phyloP scores from a whole-genome alignment of 257 asterid species.

The Eustoma russellianum region DNA sequence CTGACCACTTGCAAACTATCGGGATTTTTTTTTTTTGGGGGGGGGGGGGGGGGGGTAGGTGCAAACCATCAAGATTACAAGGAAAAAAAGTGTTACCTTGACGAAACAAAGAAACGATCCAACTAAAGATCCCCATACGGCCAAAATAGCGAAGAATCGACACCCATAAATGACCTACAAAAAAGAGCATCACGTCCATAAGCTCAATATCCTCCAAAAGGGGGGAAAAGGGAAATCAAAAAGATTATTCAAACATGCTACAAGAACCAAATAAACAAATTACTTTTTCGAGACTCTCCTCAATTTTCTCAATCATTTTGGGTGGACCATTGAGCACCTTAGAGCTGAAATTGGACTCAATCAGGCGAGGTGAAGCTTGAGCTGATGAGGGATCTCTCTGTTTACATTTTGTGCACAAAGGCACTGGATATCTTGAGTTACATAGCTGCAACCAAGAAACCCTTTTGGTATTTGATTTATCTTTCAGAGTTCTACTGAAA shows the following conservation, averaged over 20 bases:
- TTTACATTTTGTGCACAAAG: conserved; percentile 5
- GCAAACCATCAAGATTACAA: neutral
- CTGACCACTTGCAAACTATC: too few species aligned
- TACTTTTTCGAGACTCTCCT: conserved; percentile 61
- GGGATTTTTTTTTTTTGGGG: too few species aligned
- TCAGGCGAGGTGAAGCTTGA: conserved; percentile 16
- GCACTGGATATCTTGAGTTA: conserved; percentile 6
- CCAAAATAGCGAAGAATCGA: conserved; percentile 79
- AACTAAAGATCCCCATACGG: conserved; percentile 80
- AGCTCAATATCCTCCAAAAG: neutral
- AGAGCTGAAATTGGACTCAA: conserved; percentile 29
- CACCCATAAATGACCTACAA: conserved; percentile 72
- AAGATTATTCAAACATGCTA: too few species aligned
- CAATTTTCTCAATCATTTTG: conserved; percentile 27
- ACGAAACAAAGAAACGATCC: conserved; percentile 84
- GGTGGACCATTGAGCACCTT: conserved; percentile 18
- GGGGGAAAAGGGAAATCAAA: too few species aligned
- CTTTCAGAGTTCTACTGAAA: conserved; percentile 10
- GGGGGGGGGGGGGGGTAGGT: too few species aligned
- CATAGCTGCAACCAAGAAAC: conserved; percentile 15
- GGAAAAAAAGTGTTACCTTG: conserved; percentile 31
- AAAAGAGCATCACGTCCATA: neutral
- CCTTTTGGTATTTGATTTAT: conserved; percentile 27
- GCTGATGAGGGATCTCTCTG: conserved; percentile 4
- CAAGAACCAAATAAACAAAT: neutral